These are phyloP conservation scores for Talaromyces sp. DNA, from an alignment of 2,329 filamentous ascomycete species.

Conservation along the genomic window DNA sequence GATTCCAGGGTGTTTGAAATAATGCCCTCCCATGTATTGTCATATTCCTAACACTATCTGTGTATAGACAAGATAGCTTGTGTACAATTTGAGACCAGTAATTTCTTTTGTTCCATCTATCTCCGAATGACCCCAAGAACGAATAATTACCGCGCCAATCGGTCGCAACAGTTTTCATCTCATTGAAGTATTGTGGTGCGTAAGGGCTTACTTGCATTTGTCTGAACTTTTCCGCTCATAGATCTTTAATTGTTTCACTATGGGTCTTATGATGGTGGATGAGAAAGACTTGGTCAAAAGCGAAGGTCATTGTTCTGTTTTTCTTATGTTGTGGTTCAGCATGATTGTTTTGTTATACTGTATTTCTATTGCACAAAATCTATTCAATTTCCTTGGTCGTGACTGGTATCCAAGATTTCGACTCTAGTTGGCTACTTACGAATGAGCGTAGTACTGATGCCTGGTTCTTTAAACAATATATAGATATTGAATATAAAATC, in stretches of 20 bases:
- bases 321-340: slow-evolving; percentile 2
- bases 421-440: no score
- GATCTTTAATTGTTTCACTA: background rate
- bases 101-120: slow-evolving; percentile 29
- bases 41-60: slow-evolving; percentile 27
- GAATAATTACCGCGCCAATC: background rate
- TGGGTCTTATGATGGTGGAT: background rate
- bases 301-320: background rate
- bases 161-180: background rate
- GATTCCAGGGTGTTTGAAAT: slow-evolving; percentile 14
- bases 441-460: no score
- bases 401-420: no score
- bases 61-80: slow-evolving; percentile 44
- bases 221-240: background rate
- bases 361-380: slow-evolving; percentile 3
- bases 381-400: background rate
- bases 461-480: no score
- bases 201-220: background rate
- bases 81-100: slow-evolving; percentile 43
- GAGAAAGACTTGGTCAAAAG: background rate
- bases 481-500: no score
- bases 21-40: slow-evolving; percentile 32
- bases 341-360: background rate
- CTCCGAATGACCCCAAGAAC: background rate
- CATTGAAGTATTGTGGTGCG: background rate